Conservation (phyloP, 352 stramenopile species). For the Blastocystis sp. region DNA sequence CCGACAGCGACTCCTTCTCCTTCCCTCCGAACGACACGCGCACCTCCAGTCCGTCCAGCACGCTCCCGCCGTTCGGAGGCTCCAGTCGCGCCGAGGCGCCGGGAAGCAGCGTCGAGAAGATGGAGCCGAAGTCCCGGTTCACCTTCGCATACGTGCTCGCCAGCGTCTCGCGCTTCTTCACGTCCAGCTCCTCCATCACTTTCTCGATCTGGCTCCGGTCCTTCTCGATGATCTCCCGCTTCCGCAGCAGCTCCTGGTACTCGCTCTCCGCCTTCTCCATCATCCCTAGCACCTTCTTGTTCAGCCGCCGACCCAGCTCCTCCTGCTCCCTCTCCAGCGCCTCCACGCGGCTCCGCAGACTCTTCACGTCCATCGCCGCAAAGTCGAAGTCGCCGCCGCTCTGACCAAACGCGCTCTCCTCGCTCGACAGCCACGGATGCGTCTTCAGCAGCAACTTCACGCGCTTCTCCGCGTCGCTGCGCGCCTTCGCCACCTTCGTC, state of each 20-base stretch:
- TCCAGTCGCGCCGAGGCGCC: conserved; percentile 93
- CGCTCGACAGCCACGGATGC: conserved; percentile 87
- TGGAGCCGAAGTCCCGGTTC: conserved; percentile 96
- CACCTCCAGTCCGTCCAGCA: conserved; percentile 86
- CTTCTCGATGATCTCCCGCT: conserved; percentile 90
- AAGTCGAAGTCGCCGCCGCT: conserved; percentile 95
- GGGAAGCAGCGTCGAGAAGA: conserved; percentile 93
- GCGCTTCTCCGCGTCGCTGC: conserved; percentile 71
- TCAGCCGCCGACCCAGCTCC: conserved; percentile 89
- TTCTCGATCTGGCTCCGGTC: conserved; percentile 76
- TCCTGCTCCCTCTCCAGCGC: conserved; percentile 77
- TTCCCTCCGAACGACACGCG: conserved; percentile 94
- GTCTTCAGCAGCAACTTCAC: conserved; percentile 81
- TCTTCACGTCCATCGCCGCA: conserved; percentile 71
- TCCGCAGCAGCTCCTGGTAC: conserved; percentile 92
- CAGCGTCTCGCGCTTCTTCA: conserved; percentile 92
- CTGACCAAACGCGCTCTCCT: conserved; percentile 91
- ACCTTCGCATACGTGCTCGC: conserved; percentile 94
- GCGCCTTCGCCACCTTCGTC: background rate
- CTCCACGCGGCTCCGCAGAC: conserved; percentile 74
- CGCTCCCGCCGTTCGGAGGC: conserved; percentile 73
- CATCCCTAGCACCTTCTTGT: conserved; percentile 99
- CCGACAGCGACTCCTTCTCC: conserved; percentile 96
- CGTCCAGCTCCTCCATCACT: conserved; percentile 95
- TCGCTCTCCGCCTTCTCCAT: conserved; percentile 97